Percentiles rank a stretch among this genome's conserved stretches.
Conservation (phyloP, 2,329 filamentous ascomycete species). For the Fusarium clavum region DNA sequence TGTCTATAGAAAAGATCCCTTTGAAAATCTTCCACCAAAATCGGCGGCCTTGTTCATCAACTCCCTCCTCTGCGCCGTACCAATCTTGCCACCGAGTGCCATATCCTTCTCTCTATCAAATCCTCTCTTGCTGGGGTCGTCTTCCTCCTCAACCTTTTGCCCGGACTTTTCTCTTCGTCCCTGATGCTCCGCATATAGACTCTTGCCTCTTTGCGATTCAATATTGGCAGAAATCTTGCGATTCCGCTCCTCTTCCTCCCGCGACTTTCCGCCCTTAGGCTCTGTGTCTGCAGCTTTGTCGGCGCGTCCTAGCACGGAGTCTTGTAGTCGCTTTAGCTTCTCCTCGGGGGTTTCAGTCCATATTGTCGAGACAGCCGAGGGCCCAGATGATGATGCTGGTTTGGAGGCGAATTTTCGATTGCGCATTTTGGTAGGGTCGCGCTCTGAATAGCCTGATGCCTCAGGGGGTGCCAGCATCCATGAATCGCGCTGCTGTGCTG, state of each 20-base stretch:
- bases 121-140: conserved; percentile 88
- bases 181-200: conserved; percentile 69
- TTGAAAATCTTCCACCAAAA: conserved; percentile 84
- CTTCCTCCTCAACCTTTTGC: conserved; percentile 70
- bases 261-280: conserved; percentile 55
- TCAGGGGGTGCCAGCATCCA: conserved; percentile 83
- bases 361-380: conserved; percentile 68
- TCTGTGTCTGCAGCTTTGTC: conserved; percentile 55
- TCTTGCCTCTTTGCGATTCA: conserved; percentile 66
- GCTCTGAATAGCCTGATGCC: conserved; percentile 67
- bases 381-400: conserved; percentile 52
- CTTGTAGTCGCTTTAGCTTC: conserved; percentile 81
- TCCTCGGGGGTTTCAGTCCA: conserved; percentile 95
- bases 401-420: conserved; percentile 84
- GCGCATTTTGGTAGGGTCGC: conserved; percentile 85
- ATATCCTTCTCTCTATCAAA: conserved; percentile 98
- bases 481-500: conserved; percentile 77
- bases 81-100: conserved; percentile 78
- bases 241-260: conserved; percentile 67
- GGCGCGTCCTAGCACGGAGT: conserved; percentile 82
- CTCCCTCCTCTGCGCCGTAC: conserved; percentile 78
- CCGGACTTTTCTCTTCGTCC: conserved; percentile 47
- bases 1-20: conserved; percentile 71
- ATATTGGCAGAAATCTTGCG: conserved; percentile 61
- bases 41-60: conserved; percentile 82